Evolutionary conservation across 1,284 basidiomycete species (phyloP).

Genomic region (Takashimella koratensis): DNA sequence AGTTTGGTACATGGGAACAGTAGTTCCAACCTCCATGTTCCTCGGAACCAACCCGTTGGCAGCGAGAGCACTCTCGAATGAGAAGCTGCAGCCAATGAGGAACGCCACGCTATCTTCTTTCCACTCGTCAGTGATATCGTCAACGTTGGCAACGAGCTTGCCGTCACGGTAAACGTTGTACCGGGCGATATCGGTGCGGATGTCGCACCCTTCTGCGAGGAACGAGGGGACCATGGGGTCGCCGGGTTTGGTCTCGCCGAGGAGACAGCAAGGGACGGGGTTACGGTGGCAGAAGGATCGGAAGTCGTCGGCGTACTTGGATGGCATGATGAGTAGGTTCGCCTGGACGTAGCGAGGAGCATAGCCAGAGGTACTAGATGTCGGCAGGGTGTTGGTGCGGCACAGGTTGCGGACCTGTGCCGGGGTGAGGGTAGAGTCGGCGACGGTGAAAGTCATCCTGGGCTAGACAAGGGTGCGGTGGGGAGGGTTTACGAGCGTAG

Average conservation of each 20-base stretch:
- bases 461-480: no score
- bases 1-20: slow-evolving; percentile 38
- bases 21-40: slow-evolving; percentile 25
- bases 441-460: background rate
- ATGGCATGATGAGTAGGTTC: slow-evolving; percentile 36
- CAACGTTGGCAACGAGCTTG: slow-evolving; percentile 12
- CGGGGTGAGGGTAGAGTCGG: background rate
- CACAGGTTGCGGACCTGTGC: background rate
- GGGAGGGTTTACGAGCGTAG: no score
- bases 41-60: slow-evolving; percentile 18
- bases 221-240: slow-evolving; percentile 15
- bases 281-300: slow-evolving; percentile 34
- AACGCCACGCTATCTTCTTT: slow-evolving; percentile 32
- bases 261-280: slow-evolving; percentile 37
- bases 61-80: slow-evolving; percentile 34
- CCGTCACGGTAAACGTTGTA: slow-evolving; percentile 31
- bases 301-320: slow-evolving; percentile 35
- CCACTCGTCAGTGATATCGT: slow-evolving; percentile 23
- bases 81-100: slow-evolving; percentile 39
- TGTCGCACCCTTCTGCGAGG: slow-evolving; percentile 30
- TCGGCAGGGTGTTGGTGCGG: background rate
- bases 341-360: slow-evolving; percentile 31
- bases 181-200: slow-evolving; percentile 30
- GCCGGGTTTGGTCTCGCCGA: slow-evolving; percentile 33
- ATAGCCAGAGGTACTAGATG: background rate